Evolutionary conservation across 495 filamentous ascomycete species (phyloP).

Genomic region (Terfezia claveryi): DNA sequence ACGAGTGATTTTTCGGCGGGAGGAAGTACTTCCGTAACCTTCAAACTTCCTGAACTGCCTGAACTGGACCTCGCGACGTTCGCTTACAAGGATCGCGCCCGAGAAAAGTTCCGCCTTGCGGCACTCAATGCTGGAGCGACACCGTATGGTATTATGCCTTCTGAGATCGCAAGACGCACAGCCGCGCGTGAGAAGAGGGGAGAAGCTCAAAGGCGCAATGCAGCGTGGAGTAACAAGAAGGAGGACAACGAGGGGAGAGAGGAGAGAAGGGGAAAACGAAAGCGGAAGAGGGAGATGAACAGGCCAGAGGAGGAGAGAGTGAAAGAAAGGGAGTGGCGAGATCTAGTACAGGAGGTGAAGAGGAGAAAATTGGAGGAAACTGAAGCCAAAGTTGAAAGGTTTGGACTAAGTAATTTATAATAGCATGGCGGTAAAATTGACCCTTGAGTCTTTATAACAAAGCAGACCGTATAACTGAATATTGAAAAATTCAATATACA

Average conservation of each 20-base stretch:
- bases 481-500: no score
- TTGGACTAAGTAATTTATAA: no score
- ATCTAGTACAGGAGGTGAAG: slow-evolving; percentile 51
- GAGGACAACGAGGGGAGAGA: slow-evolving; percentile 45
- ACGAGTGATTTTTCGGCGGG: slow-evolving; percentile 40
- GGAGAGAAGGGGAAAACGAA: slow-evolving; percentile 46
- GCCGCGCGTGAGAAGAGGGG: slow-evolving; percentile 26
- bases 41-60: not conserved
- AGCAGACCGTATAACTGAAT: no score
- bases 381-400: not conserved
- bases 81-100: slow-evolving; percentile 54
- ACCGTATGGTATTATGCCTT: not conserved
- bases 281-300: slow-evolving; percentile 40
- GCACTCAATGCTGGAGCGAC: slow-evolving; percentile 25
- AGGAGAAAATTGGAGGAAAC: slow-evolving; percentile 29
- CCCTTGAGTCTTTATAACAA: no score
- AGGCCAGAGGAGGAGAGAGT: slow-evolving; percentile 55
- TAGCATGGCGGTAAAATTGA: no score
- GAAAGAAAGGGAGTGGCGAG: slow-evolving; percentile 45
- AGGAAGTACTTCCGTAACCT: slow-evolving; percentile 6
- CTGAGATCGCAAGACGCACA: not conserved
- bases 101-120: slow-evolving; percentile 47
- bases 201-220: slow-evolving; percentile 22
- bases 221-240: slow-evolving; percentile 69
- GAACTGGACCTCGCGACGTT: slow-evolving; percentile 14